Base-by-base conservation (phyloP, 2,329 filamentous ascomycete genomes). In the Pseudocercospora macadamiae region DNA sequence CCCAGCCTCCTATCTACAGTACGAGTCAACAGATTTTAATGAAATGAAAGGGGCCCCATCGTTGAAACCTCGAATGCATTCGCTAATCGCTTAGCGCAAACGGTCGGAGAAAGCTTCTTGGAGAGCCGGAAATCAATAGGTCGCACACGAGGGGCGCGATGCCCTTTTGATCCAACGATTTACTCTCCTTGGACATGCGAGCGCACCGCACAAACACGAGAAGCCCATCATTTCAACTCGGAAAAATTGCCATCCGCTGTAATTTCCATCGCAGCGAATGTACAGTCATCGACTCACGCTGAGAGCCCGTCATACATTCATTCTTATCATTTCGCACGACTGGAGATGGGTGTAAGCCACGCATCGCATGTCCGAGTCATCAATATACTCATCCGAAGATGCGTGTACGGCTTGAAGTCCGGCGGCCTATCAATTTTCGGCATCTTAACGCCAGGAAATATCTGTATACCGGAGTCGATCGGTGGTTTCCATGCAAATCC, bases 51-150 rank as follows among this genome's bases (percentile, higher is more conserved):
- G 18, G 19, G 39, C 10, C 21, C 18, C 18, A 21, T 10, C 5
- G 39, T 44, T 44, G 39, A 44, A 44, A 44, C 19, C 18, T 44
- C 19, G 18, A 44, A 44, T 23, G 39, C 39, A 44, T 23, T 37
- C 36, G 36, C 36, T 18, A 37, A 37, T 37, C 36, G 36, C 16
- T 21, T 44, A 44, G 39, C 39, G 39, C 19, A 9, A 44, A 44
- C 39, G 39, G 18, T 44, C 39, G 39, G 39, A 32, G 28, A 23
- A 44, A 44, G n/a, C 21, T 21, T 44, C 19, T 44, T 23, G 39
- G 39, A 44, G 39, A 44, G 18, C 39, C 39, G 39, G 36, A 37
- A 44, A 44, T 44, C 39, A 44, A 44, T 44, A 44, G 39, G 37
- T 9, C 37, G n/a, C n/a, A 21, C 9, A 21, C 37, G 18, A 14